Percentiles rank a stretch among this genome's conserved stretches.
Evolutionary conservation across 495 filamentous ascomycete species (phyloP).

Genomic region (Cudoniella acicularis): DNA sequence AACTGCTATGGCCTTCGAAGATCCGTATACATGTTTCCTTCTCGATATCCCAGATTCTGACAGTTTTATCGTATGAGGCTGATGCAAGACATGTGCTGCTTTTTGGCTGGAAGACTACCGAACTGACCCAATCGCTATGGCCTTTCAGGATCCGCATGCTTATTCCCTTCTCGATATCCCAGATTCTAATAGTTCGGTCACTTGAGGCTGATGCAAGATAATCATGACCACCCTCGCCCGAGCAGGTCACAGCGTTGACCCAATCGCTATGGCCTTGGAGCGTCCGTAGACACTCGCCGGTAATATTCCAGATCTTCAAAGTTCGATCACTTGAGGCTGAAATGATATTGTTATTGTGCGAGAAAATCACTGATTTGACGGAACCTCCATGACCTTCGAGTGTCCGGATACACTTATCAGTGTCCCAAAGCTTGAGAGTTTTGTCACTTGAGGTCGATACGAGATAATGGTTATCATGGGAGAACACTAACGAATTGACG

Average conservation of each 20-base stretch:
- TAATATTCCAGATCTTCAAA: neutral
- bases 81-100: constrained; percentile 67
- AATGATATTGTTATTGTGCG: neutral
- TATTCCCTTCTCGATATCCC: neutral
- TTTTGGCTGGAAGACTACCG: neutral
- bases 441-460: constrained; percentile 13
- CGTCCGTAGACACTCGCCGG: neutral
- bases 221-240: constrained; percentile 31
- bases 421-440: constrained; percentile 24
- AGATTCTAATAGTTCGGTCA: neutral
- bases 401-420: constrained; percentile 20
- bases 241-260: constrained; percentile 76
- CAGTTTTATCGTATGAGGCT: constrained; percentile 67
- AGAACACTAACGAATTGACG: constrained; percentile 15
- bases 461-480: constrained; percentile 7
- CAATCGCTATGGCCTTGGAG: constrained; percentile 64
- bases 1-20: neutral
- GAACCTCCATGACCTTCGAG: constrained; percentile 6
- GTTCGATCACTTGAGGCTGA: neutral
- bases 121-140: neutral
- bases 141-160: neutral
- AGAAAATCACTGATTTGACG: neutral
- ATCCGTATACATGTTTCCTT: neutral
- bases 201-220: neutral
- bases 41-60: neutral